Percentiles rank a stretch among this genome's conserved stretches.
Conservation (phyloP, 2,329 filamentous ascomycete species). For the Alternaria consortialis region DNA sequence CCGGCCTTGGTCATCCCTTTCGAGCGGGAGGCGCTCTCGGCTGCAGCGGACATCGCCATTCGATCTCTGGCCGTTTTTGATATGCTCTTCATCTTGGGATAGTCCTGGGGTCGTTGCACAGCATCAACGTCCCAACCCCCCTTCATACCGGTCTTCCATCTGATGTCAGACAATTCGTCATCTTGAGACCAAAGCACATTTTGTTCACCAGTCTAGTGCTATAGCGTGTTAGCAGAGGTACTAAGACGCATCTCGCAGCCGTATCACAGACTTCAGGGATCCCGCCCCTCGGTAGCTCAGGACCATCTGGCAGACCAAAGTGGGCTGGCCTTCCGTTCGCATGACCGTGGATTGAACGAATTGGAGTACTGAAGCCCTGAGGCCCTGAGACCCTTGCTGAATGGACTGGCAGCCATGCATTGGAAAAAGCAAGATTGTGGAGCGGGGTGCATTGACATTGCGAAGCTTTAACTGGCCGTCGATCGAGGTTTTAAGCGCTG, state of each 20-base stretch:
- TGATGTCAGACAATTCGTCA: constrained; percentile 27
- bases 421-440: constrained; percentile 33
- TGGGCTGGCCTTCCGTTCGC: constrained; percentile 44
- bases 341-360: constrained; percentile 45
- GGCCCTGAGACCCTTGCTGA: constrained; percentile 20
- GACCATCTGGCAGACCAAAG: constrained; percentile 20
- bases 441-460: constrained; percentile 33
- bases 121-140: constrained; percentile 12
- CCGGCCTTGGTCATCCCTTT: constrained; percentile 28
- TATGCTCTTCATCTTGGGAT: constrained; percentile 14
- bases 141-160: constrained; percentile 16
- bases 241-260: constrained; percentile 24
- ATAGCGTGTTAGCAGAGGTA: constrained; percentile 19
- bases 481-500: constrained; percentile 29
- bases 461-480: constrained; percentile 29
- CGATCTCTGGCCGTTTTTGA: constrained; percentile 27
- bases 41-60: constrained; percentile 43
- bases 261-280: constrained; percentile 39
- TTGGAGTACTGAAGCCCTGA: constrained; percentile 27
- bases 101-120: constrained; percentile 22
- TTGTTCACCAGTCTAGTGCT: constrained; percentile 5
- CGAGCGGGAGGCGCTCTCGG: constrained; percentile 46
- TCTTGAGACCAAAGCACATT: constrained; percentile 14
- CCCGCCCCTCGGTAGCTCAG: constrained; percentile 16
- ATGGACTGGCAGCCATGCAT: constrained; percentile 43